Percentiles rank a stretch among this genome's conserved stretches.
Evolutionary conservation across 2,329 filamentous ascomycete species (phyloP).

Genomic region (Claviceps digitariae): DNA sequence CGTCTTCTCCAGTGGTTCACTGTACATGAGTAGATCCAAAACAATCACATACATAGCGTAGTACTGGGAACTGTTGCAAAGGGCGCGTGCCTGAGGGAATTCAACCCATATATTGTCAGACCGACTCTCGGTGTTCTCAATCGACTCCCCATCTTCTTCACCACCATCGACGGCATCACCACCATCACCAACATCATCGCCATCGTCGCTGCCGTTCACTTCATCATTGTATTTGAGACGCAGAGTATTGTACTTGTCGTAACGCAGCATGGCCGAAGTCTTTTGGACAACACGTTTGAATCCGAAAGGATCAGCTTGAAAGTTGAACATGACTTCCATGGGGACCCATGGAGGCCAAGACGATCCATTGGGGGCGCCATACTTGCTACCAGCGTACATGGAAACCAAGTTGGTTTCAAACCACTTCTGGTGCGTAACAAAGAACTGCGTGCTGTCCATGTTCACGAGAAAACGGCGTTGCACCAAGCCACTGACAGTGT

Average conservation of each 20-base stretch:
- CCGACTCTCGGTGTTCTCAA: conserved; percentile 54
- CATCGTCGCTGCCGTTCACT: conserved; percentile 50
- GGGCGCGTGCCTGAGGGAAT: conserved; percentile 84
- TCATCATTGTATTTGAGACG: conserved; percentile 96
- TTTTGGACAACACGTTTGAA: conserved; percentile 96
- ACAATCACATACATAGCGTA: conserved; percentile 98
- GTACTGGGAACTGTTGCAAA: conserved; percentile 95
- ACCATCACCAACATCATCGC: conserved; percentile 19
- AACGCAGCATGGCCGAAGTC: conserved; percentile 85
- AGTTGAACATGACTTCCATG: conserved; percentile 97
- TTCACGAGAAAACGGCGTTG: conserved; percentile 87
- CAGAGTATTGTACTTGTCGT: conserved; percentile 96
- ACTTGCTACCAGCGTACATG: conserved; percentile 87
- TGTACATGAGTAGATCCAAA: conserved; percentile 88
- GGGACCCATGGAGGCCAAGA: conserved; percentile 98
- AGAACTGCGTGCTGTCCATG: conserved; percentile 98
- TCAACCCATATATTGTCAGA: conserved; percentile 96
- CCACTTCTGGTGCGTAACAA: conserved; percentile 87
- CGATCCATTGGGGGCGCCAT: conserved; percentile 71
- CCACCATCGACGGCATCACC: conserved; percentile 16
- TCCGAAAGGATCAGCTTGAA: conserved; percentile 85
- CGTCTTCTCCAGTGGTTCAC: conserved; percentile 93
- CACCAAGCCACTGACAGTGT: conserved; percentile 87
- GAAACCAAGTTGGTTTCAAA: conserved; percentile 75
- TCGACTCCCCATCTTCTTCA: conserved; percentile 29